Conservation (phyloP, 768 basidiomycete species). For the Termitomyces sp. region DNA sequence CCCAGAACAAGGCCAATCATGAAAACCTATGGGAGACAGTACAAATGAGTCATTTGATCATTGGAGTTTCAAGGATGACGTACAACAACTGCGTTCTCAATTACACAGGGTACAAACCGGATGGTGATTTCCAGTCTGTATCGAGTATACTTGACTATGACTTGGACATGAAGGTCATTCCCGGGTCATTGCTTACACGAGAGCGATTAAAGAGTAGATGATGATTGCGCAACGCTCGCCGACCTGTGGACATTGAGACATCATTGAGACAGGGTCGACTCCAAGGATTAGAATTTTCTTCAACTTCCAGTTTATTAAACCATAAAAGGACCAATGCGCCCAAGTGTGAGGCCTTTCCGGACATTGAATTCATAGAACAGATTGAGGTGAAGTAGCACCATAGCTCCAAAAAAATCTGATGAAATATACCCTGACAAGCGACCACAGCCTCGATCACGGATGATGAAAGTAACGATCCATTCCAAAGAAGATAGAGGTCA, state of each 20-base stretch:
- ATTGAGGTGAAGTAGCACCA: neutral
- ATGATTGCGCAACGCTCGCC: conserved; percentile 31
- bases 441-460: conserved; percentile 42
- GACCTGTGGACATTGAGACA: conserved; percentile 16
- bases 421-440: conserved; percentile 43
- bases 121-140: conserved; percentile 43
- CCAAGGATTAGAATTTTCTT: neutral
- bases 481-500: conserved; percentile 25
- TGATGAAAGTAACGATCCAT: conserved; percentile 55
- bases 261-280: neutral
- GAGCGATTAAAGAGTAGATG: conserved; percentile 29
- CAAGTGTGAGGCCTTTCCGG: conserved; percentile 41
- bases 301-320: conserved; percentile 41
- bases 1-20: conserved; percentile 51
- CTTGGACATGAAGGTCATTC: neutral
- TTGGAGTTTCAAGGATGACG: neutral
- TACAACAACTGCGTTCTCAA: conserved; percentile 49
- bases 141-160: neutral
- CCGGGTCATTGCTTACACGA: conserved; percentile 24
- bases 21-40: conserved; percentile 26
- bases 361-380: neutral
- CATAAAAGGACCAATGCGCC: conserved; percentile 50
- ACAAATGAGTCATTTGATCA: neutral
- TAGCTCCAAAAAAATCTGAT: conserved; percentile 26
- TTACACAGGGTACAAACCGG: conserved; percentile 50